Percentiles rank a stretch among this genome's conserved stretches.
Conservation (phyloP, 257 asterid genomes). For the Ballota nigra region DNA sequence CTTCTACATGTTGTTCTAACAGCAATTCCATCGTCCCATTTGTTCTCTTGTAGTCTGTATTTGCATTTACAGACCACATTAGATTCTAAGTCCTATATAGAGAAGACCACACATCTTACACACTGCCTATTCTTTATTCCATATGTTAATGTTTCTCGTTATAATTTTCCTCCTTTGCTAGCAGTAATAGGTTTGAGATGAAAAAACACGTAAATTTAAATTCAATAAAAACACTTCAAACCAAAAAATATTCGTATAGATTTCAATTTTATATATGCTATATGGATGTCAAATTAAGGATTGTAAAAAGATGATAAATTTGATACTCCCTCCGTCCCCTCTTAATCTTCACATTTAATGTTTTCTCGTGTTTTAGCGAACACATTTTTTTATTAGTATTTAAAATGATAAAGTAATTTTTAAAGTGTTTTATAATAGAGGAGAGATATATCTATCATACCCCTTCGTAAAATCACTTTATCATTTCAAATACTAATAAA, state of each 20-base stretch:
- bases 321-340: neutral
- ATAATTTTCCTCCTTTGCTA: constrained; percentile 1
- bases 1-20: no score
- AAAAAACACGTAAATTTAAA: neutral
- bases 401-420: no score
- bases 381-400: no score
- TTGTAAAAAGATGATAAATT: neutral
- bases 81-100: neutral
- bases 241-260: neutral
- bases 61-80: neutral
- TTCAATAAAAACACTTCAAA: neutral
- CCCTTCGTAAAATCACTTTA: no score
- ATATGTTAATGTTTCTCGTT: neutral
- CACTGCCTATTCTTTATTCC: neutral
- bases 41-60: no score
- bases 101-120: neutral
- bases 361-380: no score
- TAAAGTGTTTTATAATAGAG: no score
- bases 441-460: no score
- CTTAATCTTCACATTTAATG: no score
- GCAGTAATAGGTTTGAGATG: constrained; percentile 10
- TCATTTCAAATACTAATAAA: no score
- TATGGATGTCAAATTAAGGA: neutral
- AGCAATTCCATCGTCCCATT: no score
- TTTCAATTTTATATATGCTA: neutral